phyloP scores from a whole-genome alignment of 1,139 yeast genomes.

The Debaryomycetaceae sp. region DNA sequence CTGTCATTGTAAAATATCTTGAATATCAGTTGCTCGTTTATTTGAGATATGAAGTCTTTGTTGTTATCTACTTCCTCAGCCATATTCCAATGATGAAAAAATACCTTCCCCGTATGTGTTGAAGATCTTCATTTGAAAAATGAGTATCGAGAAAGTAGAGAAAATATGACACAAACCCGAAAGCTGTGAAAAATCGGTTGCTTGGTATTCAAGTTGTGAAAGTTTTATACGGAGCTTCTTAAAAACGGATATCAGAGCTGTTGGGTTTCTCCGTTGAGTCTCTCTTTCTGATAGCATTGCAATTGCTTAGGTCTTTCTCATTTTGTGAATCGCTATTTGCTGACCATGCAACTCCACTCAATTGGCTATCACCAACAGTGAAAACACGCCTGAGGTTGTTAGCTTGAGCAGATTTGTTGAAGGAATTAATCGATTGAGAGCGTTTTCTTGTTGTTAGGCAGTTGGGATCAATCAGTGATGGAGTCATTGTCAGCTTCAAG shows the following conservation, averaged over 20 bases:
- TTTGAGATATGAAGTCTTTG: constrained; percentile 5
- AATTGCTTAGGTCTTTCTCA: neutral
- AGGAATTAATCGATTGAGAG: neutral
- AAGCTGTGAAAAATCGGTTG: neutral
- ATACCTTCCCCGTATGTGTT: neutral
- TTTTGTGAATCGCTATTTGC: neutral
- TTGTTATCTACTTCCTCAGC: neutral
- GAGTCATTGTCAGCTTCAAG: neutral
- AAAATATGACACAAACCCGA: neutral
- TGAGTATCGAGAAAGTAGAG: neutral
- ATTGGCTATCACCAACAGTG: neutral
- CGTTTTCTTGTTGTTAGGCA: neutral
- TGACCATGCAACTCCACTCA: neutral
- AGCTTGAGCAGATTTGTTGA: neutral
- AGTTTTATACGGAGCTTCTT: neutral
- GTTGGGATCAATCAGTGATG: neutral
- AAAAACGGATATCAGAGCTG: neutral
- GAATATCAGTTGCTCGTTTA: constrained; percentile 14
- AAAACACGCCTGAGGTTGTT: neutral
- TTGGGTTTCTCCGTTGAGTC: neutral
- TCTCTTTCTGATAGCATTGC: neutral
- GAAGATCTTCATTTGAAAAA: neutral
- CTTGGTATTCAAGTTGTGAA: neutral
- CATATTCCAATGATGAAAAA: neutral
- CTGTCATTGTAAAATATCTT: constrained; percentile 8